Conservation (phyloP, 2,329 filamentous ascomycete species). For the Dichotomopilus funicola region DNA sequence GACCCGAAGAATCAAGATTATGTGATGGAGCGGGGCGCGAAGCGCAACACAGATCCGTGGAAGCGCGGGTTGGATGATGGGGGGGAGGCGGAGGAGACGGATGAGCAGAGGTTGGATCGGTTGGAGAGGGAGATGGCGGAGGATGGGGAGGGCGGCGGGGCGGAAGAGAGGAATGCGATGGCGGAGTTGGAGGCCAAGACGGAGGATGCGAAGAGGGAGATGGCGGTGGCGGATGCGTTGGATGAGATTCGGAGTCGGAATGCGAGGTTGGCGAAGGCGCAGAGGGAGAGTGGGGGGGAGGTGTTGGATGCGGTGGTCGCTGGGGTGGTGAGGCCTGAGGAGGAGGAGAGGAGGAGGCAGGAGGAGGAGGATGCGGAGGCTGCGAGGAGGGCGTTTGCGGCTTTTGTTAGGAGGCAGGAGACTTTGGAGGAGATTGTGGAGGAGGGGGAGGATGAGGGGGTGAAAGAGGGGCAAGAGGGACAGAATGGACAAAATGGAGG, state of each 20-base stretch:
- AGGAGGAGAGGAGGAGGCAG: slow-evolving; percentile 56
- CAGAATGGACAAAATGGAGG: background rate
- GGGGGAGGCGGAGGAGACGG: slow-evolving; percentile 63
- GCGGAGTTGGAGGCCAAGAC: slow-evolving; percentile 92
- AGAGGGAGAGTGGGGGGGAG: slow-evolving; percentile 61
- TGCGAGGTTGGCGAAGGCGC: slow-evolving; percentile 73
- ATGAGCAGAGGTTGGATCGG: slow-evolving; percentile 79
- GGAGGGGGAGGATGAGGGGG: slow-evolving; percentile 27
- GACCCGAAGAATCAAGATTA: slow-evolving; percentile 92
- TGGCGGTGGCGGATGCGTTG: slow-evolving; percentile 91
- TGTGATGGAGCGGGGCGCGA: slow-evolving; percentile 67
- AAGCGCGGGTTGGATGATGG: slow-evolving; percentile 53
- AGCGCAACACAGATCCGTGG: slow-evolving; percentile 93
- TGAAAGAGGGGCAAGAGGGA: slow-evolving; percentile 1
- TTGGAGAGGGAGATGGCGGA: slow-evolving; percentile 69
- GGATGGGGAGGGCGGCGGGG: slow-evolving; percentile 52
- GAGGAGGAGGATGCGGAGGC: slow-evolving; percentile 80
- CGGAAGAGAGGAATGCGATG: slow-evolving; percentile 83
- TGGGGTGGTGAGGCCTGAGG: slow-evolving; percentile 46
- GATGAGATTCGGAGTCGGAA: slow-evolving; percentile 93
- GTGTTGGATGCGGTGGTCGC: slow-evolving; percentile 47
- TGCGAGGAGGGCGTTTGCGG: slow-evolving; percentile 66
- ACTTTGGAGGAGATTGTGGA: slow-evolving; percentile 41
- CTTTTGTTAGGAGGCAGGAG: slow-evolving; percentile 49
- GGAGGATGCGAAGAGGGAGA: slow-evolving; percentile 84